Conservation (phyloP, 1,139 yeast genomes). For the Nakaseomyces uthaithaninus region DNA sequence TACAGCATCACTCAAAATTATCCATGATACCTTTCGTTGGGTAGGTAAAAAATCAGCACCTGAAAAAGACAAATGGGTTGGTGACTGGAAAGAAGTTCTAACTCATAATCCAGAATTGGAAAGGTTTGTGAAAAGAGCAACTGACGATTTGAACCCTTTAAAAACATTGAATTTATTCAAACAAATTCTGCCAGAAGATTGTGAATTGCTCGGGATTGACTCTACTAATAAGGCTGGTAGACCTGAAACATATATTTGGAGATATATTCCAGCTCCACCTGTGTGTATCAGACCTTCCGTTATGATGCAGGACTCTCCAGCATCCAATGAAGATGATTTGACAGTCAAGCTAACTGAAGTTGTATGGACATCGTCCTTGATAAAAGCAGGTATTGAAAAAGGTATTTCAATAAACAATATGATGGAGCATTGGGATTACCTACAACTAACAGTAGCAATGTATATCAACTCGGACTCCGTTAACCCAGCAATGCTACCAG, state of each 20-base stretch:
- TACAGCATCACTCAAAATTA: conserved; percentile 86
- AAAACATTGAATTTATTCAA: conserved; percentile 82
- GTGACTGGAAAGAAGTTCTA: conserved; percentile 68
- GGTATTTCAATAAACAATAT: conserved; percentile 86
- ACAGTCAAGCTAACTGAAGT: conserved; percentile 94
- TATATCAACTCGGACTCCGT: conserved; percentile 95
- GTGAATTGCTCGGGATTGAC: conserved; percentile 88
- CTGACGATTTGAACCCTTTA: conserved; percentile 91
- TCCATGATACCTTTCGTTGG: conserved; percentile 95
- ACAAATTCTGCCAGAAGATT: conserved; percentile 76
- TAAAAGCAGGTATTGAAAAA: conserved; percentile 88
- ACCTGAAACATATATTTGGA: conserved; percentile 96
- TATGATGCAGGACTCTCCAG: conserved; percentile 78
- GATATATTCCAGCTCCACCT: conserved; percentile 97
- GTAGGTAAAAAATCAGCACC: conserved; percentile 82
- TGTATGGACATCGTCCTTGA: conserved; percentile 89
- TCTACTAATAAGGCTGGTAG: conserved; percentile 72
- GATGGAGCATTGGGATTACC: conserved; percentile 98
- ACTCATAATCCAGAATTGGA: conserved; percentile 78
- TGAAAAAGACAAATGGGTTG: conserved; percentile 81
- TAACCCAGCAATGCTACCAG: conserved; percentile 67
- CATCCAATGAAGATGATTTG: conserved; percentile 92
- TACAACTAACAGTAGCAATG: conserved; percentile 93
- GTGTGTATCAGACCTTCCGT: conserved; percentile 98
- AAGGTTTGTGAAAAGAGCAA: conserved; percentile 74